Conservation (phyloP, 495 filamentous ascomycete genomes). For the Lophiostoma macrostomum region DNA sequence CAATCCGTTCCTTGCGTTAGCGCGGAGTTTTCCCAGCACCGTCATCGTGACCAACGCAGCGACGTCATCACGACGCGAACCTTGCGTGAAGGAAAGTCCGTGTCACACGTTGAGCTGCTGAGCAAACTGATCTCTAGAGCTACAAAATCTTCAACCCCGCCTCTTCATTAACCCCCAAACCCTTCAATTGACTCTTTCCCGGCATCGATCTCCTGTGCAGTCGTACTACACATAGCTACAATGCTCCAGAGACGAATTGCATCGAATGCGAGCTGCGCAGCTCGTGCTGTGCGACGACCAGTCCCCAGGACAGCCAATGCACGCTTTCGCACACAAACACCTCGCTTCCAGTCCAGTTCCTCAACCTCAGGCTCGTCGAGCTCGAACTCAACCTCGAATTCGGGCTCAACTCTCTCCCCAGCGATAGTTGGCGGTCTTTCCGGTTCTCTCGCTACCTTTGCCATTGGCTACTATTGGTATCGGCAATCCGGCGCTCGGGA, state of each 20-base stretch:
- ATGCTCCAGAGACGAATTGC: slow-evolving; percentile 24
- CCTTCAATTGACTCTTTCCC: too few relatives aligned
- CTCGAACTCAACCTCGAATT: slow-evolving; percentile 3
- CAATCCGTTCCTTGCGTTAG: too few relatives aligned
- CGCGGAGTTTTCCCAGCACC: too few relatives aligned
- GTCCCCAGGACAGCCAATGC: slow-evolving; percentile 2
- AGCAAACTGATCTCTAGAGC: too few relatives aligned
- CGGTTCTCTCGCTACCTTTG: slow-evolving; percentile 51
- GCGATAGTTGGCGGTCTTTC: slow-evolving; percentile 47
- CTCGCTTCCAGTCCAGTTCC: slow-evolving; percentile 11
- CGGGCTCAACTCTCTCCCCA: slow-evolving; percentile 6
- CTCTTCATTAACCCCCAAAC: too few relatives aligned
- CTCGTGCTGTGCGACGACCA: slow-evolving; percentile 17
- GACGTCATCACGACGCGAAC: too few relatives aligned
- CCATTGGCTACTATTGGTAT: slow-evolving; percentile 53
- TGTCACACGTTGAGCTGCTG: too few relatives aligned
- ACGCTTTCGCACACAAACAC: slow-evolving; percentile 11
- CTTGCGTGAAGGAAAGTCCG: too few relatives aligned
- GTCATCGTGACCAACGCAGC: too few relatives aligned
- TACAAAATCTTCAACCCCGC: too few relatives aligned
- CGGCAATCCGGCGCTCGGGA: slow-evolving; percentile 59
- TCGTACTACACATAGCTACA: neutral
- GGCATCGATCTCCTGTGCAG: too few relatives aligned
- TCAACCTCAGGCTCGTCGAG: slow-evolving; percentile 20
- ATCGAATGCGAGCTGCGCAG: slow-evolving; percentile 18